Evolutionary conservation across 345 rosid species (phyloP).

Genomic region (Eucalyptus albens): DNA sequence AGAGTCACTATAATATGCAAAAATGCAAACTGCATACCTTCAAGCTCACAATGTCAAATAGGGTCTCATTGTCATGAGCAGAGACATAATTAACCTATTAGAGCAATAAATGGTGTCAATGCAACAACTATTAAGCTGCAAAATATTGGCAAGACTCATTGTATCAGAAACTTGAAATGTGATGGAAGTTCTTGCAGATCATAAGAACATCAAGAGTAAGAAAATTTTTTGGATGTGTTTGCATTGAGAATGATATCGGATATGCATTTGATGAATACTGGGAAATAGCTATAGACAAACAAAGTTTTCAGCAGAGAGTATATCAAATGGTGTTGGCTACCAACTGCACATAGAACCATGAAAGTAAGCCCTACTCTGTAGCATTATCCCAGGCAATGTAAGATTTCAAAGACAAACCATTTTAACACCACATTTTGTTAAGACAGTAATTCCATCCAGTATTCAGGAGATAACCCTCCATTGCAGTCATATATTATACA

Average conservation of each 20-base stretch:
- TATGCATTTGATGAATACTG: background rate
- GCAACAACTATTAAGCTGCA: background rate
- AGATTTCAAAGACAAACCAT: background rate
- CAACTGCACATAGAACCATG: background rate
- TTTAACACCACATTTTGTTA: background rate
- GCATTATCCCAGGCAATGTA: background rate
- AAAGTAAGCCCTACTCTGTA: background rate
- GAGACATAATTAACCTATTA: slow-evolving; percentile 78
- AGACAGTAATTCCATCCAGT: background rate
- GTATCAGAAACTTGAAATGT: background rate
- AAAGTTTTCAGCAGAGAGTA: background rate
- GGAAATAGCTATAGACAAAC: background rate
- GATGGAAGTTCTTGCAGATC: background rate
- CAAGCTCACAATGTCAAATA: slow-evolving; percentile 74
- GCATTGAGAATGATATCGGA: background rate
- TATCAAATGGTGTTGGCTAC: background rate
- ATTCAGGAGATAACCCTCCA: background rate
- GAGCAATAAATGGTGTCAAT: background rate
- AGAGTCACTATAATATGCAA: background rate
- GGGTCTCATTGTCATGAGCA: slow-evolving; percentile 98
- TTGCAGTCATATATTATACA: background rate
- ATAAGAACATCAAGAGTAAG: background rate
- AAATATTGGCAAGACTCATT: background rate
- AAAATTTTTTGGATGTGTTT: background rate
- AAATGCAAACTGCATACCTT: slow-evolving; percentile 29